These are phyloP conservation scores for Trichoderma virens DNA, from an alignment of 495 filamentous ascomycete genomes.

Conservation along the genomic window DNA sequence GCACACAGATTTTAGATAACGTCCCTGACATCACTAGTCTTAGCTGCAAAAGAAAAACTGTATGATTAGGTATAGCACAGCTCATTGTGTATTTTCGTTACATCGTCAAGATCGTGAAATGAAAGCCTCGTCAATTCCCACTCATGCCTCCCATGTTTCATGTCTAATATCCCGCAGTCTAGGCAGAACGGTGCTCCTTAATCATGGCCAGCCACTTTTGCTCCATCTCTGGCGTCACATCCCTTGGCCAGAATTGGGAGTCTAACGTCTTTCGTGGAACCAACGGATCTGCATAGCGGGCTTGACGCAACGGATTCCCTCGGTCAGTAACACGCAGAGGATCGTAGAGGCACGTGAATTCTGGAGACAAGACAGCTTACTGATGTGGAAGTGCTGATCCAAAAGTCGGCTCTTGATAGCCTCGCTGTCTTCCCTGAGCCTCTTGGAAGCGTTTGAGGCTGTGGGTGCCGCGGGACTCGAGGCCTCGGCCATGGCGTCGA, in stretches of 20 bases:
- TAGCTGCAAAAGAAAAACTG: neutral
- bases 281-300: slow-evolving; percentile 35
- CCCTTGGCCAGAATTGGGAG: slow-evolving; percentile 16
- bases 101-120: neutral
- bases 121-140: neutral
- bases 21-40: too few relatives aligned
- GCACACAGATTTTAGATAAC: too few relatives aligned
- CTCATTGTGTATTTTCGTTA: too few relatives aligned
- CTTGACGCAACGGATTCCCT: slow-evolving; percentile 15
- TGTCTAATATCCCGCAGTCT: neutral
- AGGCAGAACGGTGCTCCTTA: slow-evolving; percentile 15
- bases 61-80: too few relatives aligned
- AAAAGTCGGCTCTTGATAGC: slow-evolving; percentile 22
- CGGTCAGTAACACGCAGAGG: neutral
- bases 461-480: neutral
- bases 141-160: neutral
- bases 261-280: slow-evolving; percentile 16
- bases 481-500: neutral
- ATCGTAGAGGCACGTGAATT: neutral
- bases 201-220: slow-evolving; percentile 24
- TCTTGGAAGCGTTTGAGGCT: slow-evolving; percentile 24
- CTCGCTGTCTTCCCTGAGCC: slow-evolving; percentile 53
- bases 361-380: slow-evolving; percentile 20
- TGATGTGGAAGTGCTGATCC: slow-evolving; percentile 33
- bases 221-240: slow-evolving; percentile 27